Percentiles rank a stretch among this genome's conserved stretches.
These are phyloP conservation scores for Ophiocordyceps unilateralis DNA, from an alignment of 2,329 filamentous ascomycete species.

Conservation along the genomic window DNA sequence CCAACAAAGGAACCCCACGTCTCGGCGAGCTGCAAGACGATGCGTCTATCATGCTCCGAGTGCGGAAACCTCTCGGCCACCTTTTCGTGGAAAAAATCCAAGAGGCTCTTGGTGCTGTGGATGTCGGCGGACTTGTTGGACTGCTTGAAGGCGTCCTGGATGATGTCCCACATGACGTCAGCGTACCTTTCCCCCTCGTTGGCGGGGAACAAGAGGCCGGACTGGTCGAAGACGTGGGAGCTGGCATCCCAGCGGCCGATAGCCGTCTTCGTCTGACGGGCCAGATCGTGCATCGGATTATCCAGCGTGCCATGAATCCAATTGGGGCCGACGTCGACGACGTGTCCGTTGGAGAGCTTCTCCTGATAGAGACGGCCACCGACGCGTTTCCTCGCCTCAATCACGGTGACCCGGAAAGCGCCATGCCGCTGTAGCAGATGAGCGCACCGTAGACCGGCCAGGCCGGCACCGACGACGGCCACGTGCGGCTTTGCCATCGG, in stretches of 20 bases:
- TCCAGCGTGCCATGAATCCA: conserved; percentile 62
- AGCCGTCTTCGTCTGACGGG: conserved; percentile 38
- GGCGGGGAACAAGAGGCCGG: conserved; percentile 31
- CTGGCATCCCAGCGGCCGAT: conserved; percentile 30
- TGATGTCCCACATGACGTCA: conserved; percentile 47
- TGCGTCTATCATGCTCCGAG: conserved; percentile 21
- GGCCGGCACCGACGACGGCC: conserved; percentile 52
- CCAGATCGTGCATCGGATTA: conserved; percentile 54
- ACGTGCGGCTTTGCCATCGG: conserved; percentile 29
- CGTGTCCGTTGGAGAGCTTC: conserved; percentile 26
- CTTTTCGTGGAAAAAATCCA: conserved; percentile 33
- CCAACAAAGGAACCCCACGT: conserved; percentile 59
- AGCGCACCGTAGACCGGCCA: conserved; percentile 54
- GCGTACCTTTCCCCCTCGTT: conserved; percentile 28
- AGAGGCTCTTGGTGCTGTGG: conserved; percentile 26
- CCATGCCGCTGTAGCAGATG: conserved; percentile 48
- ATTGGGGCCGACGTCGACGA: conserved; percentile 52
- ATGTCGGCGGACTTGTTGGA: conserved; percentile 40
- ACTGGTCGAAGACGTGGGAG: conserved; percentile 37
- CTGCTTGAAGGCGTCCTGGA: conserved; percentile 49
- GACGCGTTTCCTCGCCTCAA: conserved; percentile 50
- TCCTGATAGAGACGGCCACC: conserved; percentile 46
- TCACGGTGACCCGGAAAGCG: conserved; percentile 48
- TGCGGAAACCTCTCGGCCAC: conserved; percentile 27
- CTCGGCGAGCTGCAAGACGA: conserved; percentile 36